Evolutionary conservation across 2,329 filamentous ascomycete species (phyloP), one percentile per base, ranked within the genome.

Genomic region (Hypoxylon sp.): DNA sequence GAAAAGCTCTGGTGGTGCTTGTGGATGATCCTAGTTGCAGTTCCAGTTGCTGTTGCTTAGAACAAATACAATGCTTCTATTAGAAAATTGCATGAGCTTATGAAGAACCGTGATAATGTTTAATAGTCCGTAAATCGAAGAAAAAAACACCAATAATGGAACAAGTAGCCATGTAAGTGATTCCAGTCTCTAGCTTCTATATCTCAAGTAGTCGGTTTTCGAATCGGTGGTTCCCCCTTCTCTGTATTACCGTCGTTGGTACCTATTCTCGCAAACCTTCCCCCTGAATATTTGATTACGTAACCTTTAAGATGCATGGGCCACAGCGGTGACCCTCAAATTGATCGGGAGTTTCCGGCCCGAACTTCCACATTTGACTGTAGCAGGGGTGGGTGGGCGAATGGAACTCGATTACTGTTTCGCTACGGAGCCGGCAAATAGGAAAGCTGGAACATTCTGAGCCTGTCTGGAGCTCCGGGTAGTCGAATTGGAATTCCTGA

Each of bases 261-360:
- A n/a, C n/a, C n/a, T n/a, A n/a, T n/a, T n/a, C n/a, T n/a, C n/a
- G 29, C 29, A 30, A 8, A 5, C 12, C 30, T 34, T 11, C 8
- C 30, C 11, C 11, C 9, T 34, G 30, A 34, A 34, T 34, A 34
- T 12, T 14, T 23, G 29, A 34, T 50, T 50, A 52, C 19, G 14
- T 52, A 52, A 52, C 1, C 8, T 19, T 21, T 34, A 50, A 12
- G 16, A 11, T 23, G 3, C 1, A 48, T 21, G 29, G 2, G 8
- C 21, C 4, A 29, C 14, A 11, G 16, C 4, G 21, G 16, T 34
- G 14, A n/a, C 12, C 7, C 2, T 2, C 37, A 29, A 48, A 23
- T 57, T 23, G 39, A 48, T 68, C 67, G 67, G 67, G 65, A 37
- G 59, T 70, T 70, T 63, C 56, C 67, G 67, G 67, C 27, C 61